Evolutionary conservation across 371 early-diverging fungal genomes (phyloP).

Genomic region (Mortierella sp.): DNA sequence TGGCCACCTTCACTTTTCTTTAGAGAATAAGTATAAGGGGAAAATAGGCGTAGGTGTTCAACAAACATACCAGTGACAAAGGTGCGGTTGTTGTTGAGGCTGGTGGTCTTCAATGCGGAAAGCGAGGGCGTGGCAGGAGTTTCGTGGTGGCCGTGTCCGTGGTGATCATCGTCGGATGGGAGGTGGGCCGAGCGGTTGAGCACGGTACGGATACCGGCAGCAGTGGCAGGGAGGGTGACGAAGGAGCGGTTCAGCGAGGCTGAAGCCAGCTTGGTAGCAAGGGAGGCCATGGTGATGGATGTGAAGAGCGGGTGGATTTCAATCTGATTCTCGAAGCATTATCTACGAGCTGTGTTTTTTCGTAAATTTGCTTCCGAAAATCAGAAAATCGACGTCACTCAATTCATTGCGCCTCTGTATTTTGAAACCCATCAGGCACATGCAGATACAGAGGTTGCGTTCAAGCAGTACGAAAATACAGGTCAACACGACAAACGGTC

Average conservation of each 20-base stretch:
- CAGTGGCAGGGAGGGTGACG: conserved; percentile 48
- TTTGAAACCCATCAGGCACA: too few relatives aligned
- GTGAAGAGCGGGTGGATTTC: conserved; percentile 5
- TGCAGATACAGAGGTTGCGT: too few relatives aligned
- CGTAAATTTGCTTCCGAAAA: too few relatives aligned
- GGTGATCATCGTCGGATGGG: conserved; percentile 31
- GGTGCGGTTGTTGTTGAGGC: conserved; percentile 42
- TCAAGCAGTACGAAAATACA: too few relatives aligned
- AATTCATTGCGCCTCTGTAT: too few relatives aligned
- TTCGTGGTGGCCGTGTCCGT: conserved; percentile 48
- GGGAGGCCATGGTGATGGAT: conserved; percentile 32
- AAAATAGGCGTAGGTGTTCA: too few relatives aligned
- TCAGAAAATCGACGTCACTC: too few relatives aligned
- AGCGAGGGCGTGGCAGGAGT: conserved; percentile 41
- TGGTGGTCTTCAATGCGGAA: conserved; percentile 29
- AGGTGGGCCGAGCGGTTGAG: conserved; percentile 29
- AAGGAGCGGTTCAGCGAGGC: conserved; percentile 46
- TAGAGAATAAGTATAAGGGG: too few relatives aligned
- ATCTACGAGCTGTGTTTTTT: too few relatives aligned
- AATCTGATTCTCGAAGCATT: too few relatives aligned
- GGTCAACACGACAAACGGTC: too few relatives aligned
- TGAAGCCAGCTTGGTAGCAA: conserved; percentile 45
- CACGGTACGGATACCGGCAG: conserved; percentile 34
- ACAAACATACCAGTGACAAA: conserved; percentile 46
- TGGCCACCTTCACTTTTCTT: background rate